Base-by-base conservation (phyloP, 106 monocot species). In the Dactylorhiza incarnata region DNA sequence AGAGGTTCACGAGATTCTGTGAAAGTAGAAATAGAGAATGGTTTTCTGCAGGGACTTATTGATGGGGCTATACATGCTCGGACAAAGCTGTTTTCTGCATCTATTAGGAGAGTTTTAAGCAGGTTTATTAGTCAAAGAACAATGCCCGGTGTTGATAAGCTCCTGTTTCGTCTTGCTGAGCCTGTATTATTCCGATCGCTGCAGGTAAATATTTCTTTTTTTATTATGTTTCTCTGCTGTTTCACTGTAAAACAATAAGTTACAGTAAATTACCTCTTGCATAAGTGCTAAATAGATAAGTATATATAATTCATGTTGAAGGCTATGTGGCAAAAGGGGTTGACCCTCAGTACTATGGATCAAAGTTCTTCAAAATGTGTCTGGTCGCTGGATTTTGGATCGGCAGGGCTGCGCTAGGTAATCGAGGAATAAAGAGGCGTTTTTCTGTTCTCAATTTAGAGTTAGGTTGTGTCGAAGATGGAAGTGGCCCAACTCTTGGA, bases 151-250 rank as follows among this genome's bases (percentile, higher is more conserved):
- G 94, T 99, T 23, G 94, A 99, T 68, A 94, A 94, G 83, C 86
- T 99, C 17, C 78, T 99, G 14, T 94, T 88, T 43, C 86, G 86
- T 25, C 77, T 99, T 17, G 86, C 83, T 0, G 91, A 99, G 78
- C 99, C 99, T 48, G 66, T 99, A 74, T 72, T 99, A n/a, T 99
- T 99, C 72, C 87, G 99, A 11, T 99, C 99, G 0, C 78, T 99
- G 71, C 99, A 99, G 99, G 92, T 91, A 22, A 48, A 6, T 56
- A 16, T 48, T 12, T 62, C 73, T 37, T 26, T 16, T 75, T 73
- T 10, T 73, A 5, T 73, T n/a, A 14, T 55, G 5, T 48, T 76
- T 23, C 66, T 15, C 50, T 53, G 58, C 45, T 52, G 14, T 2
- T 3, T 7, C 23, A 67, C 19, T 20, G 19, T 59, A 20, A 22